Evolutionary conservation across 176 grass and related monocot genomes (phyloP).

Genomic region (Echinochloa phyllopogon): DNA sequence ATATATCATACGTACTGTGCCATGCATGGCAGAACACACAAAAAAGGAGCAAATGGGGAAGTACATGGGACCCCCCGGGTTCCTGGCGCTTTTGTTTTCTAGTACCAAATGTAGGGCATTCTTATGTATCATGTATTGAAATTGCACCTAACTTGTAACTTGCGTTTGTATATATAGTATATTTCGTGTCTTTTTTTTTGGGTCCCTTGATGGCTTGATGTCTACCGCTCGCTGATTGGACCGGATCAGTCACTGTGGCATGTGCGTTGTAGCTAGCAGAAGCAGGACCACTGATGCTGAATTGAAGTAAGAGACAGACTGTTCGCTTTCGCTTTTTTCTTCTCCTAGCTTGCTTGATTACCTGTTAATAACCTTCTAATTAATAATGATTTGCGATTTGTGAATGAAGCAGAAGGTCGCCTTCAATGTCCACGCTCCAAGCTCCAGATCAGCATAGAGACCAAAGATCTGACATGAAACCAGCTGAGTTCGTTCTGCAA

Average conservation of each 20-base stretch:
- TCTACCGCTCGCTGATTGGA: not conserved
- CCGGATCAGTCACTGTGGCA: not conserved
- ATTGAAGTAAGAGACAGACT: not conserved
- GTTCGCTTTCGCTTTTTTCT: not conserved
- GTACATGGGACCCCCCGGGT: not conserved
- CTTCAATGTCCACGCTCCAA: not conserved
- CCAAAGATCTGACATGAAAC: constrained; percentile 6
- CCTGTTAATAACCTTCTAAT: not conserved
- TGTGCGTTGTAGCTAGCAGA: constrained; percentile 2
- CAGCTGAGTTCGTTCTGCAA: constrained; percentile 13
- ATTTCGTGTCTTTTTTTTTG: not conserved
- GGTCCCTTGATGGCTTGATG: rapidly evolving
- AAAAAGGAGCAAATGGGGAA: not conserved
- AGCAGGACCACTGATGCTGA: constrained; percentile 20
- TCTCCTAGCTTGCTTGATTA: not conserved
- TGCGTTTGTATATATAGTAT: not conserved
- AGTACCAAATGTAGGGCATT: not conserved
- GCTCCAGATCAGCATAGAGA: not conserved
- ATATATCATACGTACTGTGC: not conserved
- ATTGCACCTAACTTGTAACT: constrained; percentile 5
- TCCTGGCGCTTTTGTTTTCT: not conserved
- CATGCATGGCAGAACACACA: constrained; percentile 16
- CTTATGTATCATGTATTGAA: not conserved
- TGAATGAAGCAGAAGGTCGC: not conserved
- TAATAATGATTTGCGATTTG: not conserved